A percentile compares a stretch with the other conserved stretches of the same genome.
phyloP scores from a whole-genome alignment of 2,329 filamentous ascomycete genomes.

The Fonsecaea multimorphosa region DNA sequence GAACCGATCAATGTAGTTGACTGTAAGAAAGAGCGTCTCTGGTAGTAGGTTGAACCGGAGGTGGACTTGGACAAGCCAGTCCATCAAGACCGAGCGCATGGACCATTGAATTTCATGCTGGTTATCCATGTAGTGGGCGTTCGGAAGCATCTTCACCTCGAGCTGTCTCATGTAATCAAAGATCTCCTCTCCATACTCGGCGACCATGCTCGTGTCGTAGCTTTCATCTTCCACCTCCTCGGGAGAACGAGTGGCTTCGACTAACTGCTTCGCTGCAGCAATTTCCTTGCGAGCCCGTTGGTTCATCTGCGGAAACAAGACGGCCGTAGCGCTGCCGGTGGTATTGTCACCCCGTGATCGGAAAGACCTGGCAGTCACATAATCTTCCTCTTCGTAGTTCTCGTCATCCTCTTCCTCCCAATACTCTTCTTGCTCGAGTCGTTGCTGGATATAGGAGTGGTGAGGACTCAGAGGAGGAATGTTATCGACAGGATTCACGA shows the following conservation, averaged over 20 bases:
- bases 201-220: conserved; percentile 97
- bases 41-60: conserved; percentile 87
- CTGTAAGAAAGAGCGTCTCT: conserved; percentile 90
- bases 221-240: conserved; percentile 87
- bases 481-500: conserved; percentile 26
- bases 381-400: conserved; percentile 72
- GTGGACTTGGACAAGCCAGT: conserved; percentile 97
- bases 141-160: conserved; percentile 84
- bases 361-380: conserved; percentile 77
- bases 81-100: conserved; percentile 96
- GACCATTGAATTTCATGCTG: conserved; percentile 99
- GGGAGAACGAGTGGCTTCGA: conserved; percentile 67
- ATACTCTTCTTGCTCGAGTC: conserved; percentile 69
- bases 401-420: conserved; percentile 76
- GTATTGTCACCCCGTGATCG: conserved; percentile 78
- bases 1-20: conserved; percentile 98
- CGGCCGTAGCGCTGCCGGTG: conserved; percentile 65
- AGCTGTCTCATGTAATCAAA: conserved; percentile 89
- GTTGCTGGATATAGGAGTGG: conserved; percentile 35
- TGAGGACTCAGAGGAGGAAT: conserved; percentile 33
- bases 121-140: conserved; percentile 93
- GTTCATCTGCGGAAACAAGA: conserved; percentile 76
- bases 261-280: conserved; percentile 67
- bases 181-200: conserved; percentile 95
- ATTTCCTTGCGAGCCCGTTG: conserved; percentile 75